phyloP scores from a whole-genome alignment of 1,139 yeast genomes.

The Lodderomyces elongisporus region DNA sequence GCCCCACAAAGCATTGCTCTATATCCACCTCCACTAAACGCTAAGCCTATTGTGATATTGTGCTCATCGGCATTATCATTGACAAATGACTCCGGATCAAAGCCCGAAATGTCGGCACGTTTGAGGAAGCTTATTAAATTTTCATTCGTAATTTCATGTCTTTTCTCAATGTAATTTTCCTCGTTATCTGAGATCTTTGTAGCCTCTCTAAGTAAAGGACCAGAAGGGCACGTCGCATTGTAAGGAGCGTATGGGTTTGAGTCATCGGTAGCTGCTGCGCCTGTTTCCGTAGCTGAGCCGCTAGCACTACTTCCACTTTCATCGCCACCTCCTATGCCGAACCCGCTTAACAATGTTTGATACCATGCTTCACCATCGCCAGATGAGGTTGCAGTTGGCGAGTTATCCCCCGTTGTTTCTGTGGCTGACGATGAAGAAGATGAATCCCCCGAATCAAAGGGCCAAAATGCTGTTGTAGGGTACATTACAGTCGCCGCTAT shows the following conservation, averaged over 20 bases:
- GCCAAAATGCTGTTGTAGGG: constrained; percentile 8
- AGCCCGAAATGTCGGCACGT: constrained; percentile 29
- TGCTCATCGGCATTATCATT: constrained; percentile 19
- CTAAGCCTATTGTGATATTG: constrained; percentile 38
- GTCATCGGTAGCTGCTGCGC: constrained; percentile 6
- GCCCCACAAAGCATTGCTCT: constrained; percentile 44
- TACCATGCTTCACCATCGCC: constrained; percentile 4
- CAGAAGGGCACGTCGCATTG: constrained; percentile 23
- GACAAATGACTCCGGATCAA: constrained; percentile 30
- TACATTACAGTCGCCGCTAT: too few species aligned
- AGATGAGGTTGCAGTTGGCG: constrained; percentile 3
- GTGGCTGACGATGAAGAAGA: constrained; percentile 3
- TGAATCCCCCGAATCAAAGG: constrained; percentile 8
- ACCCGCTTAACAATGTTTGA: constrained; percentile 2
- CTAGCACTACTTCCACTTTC: not conserved
- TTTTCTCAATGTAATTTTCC: constrained; percentile 20
- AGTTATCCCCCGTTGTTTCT: constrained; percentile 2
- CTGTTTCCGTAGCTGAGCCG: constrained; percentile 3
- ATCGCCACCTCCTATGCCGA: constrained; percentile 3
- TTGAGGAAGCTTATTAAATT: constrained; percentile 28
- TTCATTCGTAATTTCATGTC: constrained; percentile 30
- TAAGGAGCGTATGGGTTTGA: constrained; percentile 26
- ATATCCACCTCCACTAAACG: constrained; percentile 46
- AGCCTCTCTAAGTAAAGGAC: constrained; percentile 25
- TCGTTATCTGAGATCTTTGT: constrained; percentile 22